Conservation (phyloP, 2,329 filamentous ascomycete genomes). For the Calonectria pteridis region DNA sequence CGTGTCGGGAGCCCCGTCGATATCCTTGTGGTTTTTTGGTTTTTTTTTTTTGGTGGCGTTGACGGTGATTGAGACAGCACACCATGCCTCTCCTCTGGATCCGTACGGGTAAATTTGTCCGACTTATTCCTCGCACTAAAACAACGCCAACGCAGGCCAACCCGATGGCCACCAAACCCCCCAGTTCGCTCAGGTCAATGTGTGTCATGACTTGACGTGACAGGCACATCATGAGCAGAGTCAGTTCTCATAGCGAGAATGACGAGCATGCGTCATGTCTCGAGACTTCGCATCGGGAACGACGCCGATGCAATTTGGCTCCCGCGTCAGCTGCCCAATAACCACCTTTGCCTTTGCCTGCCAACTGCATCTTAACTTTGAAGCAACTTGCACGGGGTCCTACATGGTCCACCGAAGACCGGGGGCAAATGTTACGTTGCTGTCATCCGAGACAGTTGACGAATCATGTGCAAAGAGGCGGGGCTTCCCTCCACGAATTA, state of each 20-base stretch:
- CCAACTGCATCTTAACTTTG: neutral
- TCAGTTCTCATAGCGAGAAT: neutral
- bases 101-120: conserved; percentile 11
- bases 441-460: conserved; percentile 22
- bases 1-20: neutral
- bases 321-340: neutral
- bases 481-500: conserved; percentile 20
- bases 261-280: neutral
- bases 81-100: neutral
- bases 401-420: conserved; percentile 6
- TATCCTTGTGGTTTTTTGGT: conserved; percentile 10
- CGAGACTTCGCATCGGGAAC: neutral
- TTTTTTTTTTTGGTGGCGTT: too few relatives aligned
- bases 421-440: conserved; percentile 30
- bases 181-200: neutral
- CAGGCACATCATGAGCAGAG: neutral
- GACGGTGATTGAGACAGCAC: conserved; percentile 7
- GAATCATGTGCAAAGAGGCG: conserved; percentile 19
- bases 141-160: neutral
- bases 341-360: neutral
- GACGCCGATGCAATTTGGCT: neutral
- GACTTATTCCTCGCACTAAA: conserved; percentile 6
- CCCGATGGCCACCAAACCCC: neutral
- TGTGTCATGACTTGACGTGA: neutral
- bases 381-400: neutral